phyloP scores from a whole-genome alignment of 2,329 filamentous ascomycete species.

The Colletotrichum eleusines region DNA sequence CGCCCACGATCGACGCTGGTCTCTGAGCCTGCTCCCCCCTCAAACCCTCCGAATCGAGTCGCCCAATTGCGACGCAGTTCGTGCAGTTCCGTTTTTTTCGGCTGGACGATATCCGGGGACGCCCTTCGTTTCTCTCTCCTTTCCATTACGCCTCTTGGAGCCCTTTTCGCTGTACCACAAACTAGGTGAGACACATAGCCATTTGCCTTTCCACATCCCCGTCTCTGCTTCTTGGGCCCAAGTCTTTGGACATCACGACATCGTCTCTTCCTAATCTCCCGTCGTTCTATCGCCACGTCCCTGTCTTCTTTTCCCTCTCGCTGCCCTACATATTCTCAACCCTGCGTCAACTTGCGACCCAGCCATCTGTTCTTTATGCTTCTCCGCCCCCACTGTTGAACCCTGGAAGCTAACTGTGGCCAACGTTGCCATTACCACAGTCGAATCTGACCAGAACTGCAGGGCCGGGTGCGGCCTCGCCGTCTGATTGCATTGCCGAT shows the following conservation, averaged over 20 bases:
- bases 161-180: conserved; percentile 32
- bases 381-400: conserved; percentile 26
- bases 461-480: conserved; percentile 21
- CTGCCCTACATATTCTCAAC: not conserved
- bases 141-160: conserved; percentile 18
- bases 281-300: not conserved
- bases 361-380: conserved; percentile 39
- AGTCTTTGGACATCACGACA: conserved; percentile 12
- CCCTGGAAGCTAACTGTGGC: conserved; percentile 35
- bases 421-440: conserved; percentile 22
- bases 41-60: conserved; percentile 51
- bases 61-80: conserved; percentile 56
- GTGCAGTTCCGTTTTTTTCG: conserved; percentile 27
- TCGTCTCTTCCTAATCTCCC: not conserved
- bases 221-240: conserved; percentile 28
- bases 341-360: conserved; percentile 19
- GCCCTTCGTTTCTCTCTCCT: conserved; percentile 36
- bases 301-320: not conserved
- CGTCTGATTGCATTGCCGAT: conserved; percentile 19
- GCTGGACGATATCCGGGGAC: conserved; percentile 38
- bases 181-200: conserved; percentile 39
- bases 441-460: conserved; percentile 19
- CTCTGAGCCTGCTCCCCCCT: conserved; percentile 42
- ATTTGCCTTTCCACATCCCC: conserved; percentile 30
- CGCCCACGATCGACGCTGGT: conserved; percentile 44